A percentile compares a stretch with the other conserved stretches of the same genome.
phyloP scores from a whole-genome alignment of 495 filamentous ascomycete genomes.

The Penicillium turbatum region DNA sequence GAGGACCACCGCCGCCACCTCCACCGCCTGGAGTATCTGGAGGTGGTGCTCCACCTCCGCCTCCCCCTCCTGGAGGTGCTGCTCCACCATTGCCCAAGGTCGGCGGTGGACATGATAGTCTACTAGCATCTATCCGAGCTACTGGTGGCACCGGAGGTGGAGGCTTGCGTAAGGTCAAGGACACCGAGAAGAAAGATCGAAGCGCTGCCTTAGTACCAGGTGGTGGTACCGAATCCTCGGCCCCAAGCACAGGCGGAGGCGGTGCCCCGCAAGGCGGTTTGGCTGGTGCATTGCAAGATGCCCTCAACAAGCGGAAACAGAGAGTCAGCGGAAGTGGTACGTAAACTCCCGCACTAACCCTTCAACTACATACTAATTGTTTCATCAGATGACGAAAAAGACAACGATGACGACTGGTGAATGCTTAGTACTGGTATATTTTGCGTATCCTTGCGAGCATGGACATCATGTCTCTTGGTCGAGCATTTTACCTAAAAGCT shows the following conservation, averaged over 20 bases:
- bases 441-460: slow-evolving; percentile 21
- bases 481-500: slow-evolving; percentile 21
- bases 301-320: slow-evolving; percentile 73
- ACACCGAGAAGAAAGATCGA: slow-evolving; percentile 71
- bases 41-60: slow-evolving; percentile 61
- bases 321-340: slow-evolving; percentile 89
- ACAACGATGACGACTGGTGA: slow-evolving; percentile 75
- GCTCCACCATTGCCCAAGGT: slow-evolving; percentile 53
- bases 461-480: slow-evolving; percentile 16
- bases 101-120: slow-evolving; percentile 52
- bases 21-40: slow-evolving; percentile 40
- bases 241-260: slow-evolving; percentile 44
- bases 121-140: slow-evolving; percentile 78
- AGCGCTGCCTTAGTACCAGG: slow-evolving; percentile 68
- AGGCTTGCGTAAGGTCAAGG: slow-evolving; percentile 75
- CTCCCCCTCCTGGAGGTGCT: slow-evolving; percentile 60
- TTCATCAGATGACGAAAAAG: slow-evolving; percentile 67
- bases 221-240: slow-evolving; percentile 48
- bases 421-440: slow-evolving; percentile 5
- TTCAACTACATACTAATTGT: slow-evolving; percentile 22
- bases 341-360: slow-evolving; percentile 28
- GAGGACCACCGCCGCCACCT: slow-evolving; percentile 47
- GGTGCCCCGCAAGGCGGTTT: slow-evolving; percentile 60
- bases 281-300: slow-evolving; percentile 76
- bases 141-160: slow-evolving; percentile 66